A percentile compares a stretch with the other conserved stretches of the same genome.
Conservation (phyloP, 139 green algal species). For the Volvox africanus region DNA sequence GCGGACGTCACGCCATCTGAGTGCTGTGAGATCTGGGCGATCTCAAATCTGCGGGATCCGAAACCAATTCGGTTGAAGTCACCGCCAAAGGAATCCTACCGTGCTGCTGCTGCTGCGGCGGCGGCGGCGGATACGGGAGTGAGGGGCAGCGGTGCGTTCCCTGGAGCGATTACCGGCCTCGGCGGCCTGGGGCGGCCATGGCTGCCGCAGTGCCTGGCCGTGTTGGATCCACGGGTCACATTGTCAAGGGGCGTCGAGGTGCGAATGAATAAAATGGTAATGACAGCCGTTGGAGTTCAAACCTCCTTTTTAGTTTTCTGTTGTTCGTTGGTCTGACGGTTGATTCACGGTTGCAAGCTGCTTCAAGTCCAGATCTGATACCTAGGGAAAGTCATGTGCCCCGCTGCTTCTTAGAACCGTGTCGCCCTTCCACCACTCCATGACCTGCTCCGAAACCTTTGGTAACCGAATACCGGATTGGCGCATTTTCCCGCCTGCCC, state of each 20-base stretch:
- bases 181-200: background rate
- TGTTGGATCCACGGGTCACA: conserved; percentile 73
- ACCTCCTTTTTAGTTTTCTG: too few species aligned
- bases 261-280: background rate
- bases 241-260: conserved; percentile 75
- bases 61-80: conserved; percentile 64
- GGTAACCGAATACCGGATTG: too few species aligned
- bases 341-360: too few species aligned
- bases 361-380: too few species aligned
- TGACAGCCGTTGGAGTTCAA: too few species aligned
- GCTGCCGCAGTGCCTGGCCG: conserved; percentile 62
- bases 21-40: conserved; percentile 64
- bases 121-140: background rate
- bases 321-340: too few species aligned
- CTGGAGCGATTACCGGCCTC: background rate
- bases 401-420: too few species aligned
- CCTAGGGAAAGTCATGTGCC: too few species aligned
- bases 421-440: too few species aligned
- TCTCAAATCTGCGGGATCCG: conserved; percentile 66
- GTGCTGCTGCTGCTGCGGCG: background rate
- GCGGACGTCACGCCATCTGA: conserved; percentile 64
- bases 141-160: background rate
- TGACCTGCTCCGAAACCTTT: too few species aligned
- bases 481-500: too few species aligned
- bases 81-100: conserved; percentile 10